Percentiles rank a stretch among this genome's conserved stretches.
These are phyloP conservation scores for Erysimum cheiri DNA, from an alignment of 441 rosid genomes.

Conservation along the genomic window DNA sequence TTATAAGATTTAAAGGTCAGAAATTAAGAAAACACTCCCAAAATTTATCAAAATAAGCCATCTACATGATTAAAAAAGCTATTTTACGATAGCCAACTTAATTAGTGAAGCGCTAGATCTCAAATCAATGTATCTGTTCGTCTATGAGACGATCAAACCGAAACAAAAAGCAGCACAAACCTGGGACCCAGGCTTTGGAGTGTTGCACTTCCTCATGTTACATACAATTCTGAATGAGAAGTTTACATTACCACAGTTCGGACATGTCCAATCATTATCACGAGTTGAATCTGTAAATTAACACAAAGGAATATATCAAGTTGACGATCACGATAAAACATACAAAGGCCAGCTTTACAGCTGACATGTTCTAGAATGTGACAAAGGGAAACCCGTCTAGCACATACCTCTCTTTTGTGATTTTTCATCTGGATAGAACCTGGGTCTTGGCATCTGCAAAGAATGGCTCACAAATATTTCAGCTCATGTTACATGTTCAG, in stretches of 20 bases:
- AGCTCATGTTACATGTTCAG: constrained; percentile 12
- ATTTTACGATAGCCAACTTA: background rate
- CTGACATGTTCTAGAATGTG: background rate
- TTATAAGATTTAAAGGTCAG: constrained; percentile 42
- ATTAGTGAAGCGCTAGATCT: constrained; percentile 19
- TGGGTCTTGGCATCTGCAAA: constrained; percentile 87
- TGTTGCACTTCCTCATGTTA: constrained; percentile 98
- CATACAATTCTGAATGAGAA: constrained; percentile 95
- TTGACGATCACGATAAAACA: constrained; percentile 3
- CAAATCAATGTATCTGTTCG: background rate
- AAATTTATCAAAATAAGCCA: background rate
- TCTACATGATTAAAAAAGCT: constrained; percentile 11
- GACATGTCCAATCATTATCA: constrained; percentile 98
- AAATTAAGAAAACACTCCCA: background rate
- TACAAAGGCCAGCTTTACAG: constrained; percentile 1
- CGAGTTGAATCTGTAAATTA: constrained; percentile 66
- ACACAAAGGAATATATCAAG: constrained; percentile 4
- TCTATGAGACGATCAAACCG: constrained; percentile 9
- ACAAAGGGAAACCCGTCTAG: constrained; percentile 27
- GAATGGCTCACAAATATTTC: constrained; percentile 18
- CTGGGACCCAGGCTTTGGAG: constrained; percentile 97
- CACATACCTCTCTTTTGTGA: constrained; percentile 69
- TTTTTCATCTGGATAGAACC: constrained; percentile 79
- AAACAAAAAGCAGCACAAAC: constrained; percentile 55
- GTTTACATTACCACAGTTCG: constrained; percentile 95